Conservation (phyloP, 768 basidiomycete genomes). For the Tylopilus vinaceipallidus region DNA sequence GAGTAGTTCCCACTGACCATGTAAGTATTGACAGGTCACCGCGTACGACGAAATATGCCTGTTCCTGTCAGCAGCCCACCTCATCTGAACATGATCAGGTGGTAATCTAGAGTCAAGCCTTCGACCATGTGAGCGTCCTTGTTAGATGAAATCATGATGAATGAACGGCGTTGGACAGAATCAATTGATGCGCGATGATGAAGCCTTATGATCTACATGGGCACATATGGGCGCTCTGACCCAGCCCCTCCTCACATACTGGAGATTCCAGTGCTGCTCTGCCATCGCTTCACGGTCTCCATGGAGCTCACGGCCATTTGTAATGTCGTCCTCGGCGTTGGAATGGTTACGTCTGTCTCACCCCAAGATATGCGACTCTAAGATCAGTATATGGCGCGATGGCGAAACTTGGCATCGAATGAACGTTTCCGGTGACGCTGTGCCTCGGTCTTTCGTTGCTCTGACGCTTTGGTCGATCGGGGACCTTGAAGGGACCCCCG, state of each 20-base stretch:
- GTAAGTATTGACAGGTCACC: background rate
- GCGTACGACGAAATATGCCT: background rate
- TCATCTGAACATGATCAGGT: slow-evolving; percentile 9
- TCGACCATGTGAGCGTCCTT: slow-evolving; percentile 3
- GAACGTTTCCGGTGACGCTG: background rate
- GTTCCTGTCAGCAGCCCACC: background rate
- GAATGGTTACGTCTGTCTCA: background rate
- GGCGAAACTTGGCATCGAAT: background rate
- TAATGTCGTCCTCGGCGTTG: background rate
- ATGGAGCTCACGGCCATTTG: background rate
- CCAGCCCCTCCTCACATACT: background rate
- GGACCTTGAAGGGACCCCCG: background rate
- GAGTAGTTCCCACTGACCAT: background rate
- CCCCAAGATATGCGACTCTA: background rate
- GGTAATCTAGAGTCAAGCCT: background rate
- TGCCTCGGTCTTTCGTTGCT: background rate
- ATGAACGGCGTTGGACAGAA: background rate
- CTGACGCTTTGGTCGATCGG: background rate
- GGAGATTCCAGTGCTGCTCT: background rate
- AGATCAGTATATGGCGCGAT: background rate
- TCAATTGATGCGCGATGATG: background rate
- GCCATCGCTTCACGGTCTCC: background rate
- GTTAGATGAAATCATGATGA: background rate
- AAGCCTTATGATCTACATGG: too few species aligned
- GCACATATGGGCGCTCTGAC: background rate